Base-by-base conservation (phyloP, 768 basidiomycete genomes). In the Mycena kentingensis region DNA sequence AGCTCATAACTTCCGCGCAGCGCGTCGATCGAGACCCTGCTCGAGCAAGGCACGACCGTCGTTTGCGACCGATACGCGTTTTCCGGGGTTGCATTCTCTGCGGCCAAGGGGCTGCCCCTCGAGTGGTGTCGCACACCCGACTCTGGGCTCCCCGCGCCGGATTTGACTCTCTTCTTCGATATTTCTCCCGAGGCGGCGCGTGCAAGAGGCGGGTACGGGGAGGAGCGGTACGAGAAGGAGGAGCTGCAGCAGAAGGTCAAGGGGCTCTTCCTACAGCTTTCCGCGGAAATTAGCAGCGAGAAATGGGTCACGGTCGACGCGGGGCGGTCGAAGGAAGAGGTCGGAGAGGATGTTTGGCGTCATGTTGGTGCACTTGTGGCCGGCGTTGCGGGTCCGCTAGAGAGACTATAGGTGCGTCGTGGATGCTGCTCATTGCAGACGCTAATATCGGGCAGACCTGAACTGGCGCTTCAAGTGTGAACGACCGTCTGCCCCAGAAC, bases 1-100 rank as follows among this genome's bases (percentile, higher is more conserved):
- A 41, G 24, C 15, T 18, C 19, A 15, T 24, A 18, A 19, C 21
- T 7, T 39, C 28, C 27, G 24, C 58, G 28, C 54, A 88, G 90
- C 22, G 68, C 84, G 3, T 75, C 74, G 0, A 93, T 98, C 45
- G 74, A 82, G 51, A 62, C 70, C 5, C 71, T 81, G 21, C 76
- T 97, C 3, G 67, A 67, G 0, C 63, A 73, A 0, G 93, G 93
- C 0, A 88, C 83, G 3, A 80, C 82, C 0, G 74, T 99, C 64
- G 70, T 99, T 38, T 93, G 90, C 63, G 96, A 98, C 67, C 81
- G 97, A 36, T 99, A 98, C 67, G 91, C 94, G 1, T 98, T 98
- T 71, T 98, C 95, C 3, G 96, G 96, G 0, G 87, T 94, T 58
- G 94, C 93, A 2, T 98, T 98, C 67, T 87, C 87, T 13, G 78